A percentile compares a stretch with the other conserved stretches of the same genome.
Evolutionary conservation across 495 filamentous ascomycete species (phyloP).

Genomic region (Parmelia sp.): DNA sequence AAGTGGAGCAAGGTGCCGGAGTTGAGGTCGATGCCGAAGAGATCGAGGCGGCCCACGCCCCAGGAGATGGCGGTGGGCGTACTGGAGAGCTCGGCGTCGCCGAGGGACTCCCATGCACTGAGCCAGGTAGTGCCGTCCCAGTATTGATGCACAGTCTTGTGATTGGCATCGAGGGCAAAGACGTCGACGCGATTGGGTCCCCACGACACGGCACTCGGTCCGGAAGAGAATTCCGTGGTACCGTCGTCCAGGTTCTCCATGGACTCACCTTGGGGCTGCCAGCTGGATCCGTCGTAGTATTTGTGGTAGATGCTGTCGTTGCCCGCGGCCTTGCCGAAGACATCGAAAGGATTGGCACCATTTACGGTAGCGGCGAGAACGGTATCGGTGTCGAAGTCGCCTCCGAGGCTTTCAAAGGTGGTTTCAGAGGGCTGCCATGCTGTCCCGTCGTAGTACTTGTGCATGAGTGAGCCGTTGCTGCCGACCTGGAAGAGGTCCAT

Average conservation of each 20-base stretch:
- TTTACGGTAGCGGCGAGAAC: conserved; percentile 28
- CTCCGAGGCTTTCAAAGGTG: conserved; percentile 27
- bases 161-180: conserved; percentile 25
- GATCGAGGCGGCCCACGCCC: conserved; percentile 22
- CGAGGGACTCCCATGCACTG: conserved; percentile 21
- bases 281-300: conserved; percentile 22
- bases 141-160: background rate
- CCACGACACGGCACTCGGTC: conserved; percentile 10
- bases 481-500: conserved; percentile 27
- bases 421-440: conserved; percentile 24
- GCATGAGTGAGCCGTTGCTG: conserved; percentile 26
- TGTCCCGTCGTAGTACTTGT: conserved; percentile 33
- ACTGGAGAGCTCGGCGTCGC: background rate
- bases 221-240: background rate
- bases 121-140: conserved; percentile 24
- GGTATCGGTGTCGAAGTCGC: conserved; percentile 12
- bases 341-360: conserved; percentile 30
- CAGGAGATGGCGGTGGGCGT: conserved; percentile 17
- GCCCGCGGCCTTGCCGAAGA: conserved; percentile 26
- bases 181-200: conserved; percentile 21
- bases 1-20: conserved; percentile 18
- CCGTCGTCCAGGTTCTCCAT: background rate
- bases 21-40: conserved; percentile 15
- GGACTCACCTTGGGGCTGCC: conserved; percentile 11
- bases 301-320: conserved; percentile 19